phyloP scores from a whole-genome alignment of 177 flowering plant genomes.

The Vitis hybrid region DNA sequence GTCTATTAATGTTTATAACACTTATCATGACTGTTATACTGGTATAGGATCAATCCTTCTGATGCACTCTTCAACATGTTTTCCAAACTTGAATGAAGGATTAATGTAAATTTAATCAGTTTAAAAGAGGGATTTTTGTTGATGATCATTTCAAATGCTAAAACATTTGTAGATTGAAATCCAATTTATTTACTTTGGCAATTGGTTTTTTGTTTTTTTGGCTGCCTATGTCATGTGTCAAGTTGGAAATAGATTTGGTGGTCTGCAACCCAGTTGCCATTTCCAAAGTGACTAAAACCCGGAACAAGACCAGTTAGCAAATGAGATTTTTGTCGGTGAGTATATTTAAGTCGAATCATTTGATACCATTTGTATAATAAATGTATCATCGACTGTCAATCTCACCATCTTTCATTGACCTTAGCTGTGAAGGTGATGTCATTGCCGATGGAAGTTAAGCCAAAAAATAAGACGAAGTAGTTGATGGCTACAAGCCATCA shows the following conservation, averaged over 20 bases:
- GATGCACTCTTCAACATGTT: too few relatives aligned
- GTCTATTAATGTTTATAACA: too few relatives aligned
- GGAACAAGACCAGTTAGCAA: neutral
- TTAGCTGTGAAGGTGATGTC: conserved; percentile 31
- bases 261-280: conserved; percentile 6
- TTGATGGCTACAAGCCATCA: conserved; percentile 28
- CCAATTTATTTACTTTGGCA: too few relatives aligned
- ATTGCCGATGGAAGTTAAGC: conserved; percentile 30
- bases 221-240: neutral
- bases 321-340: neutral
- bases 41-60: too few relatives aligned
- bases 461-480: conserved; percentile 28
- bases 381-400: conserved; percentile 11
- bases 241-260: conserved; percentile 5
- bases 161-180: too few relatives aligned
- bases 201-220: neutral
- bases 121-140: too few relatives aligned
- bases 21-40: too few relatives aligned
- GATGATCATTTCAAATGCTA: too few relatives aligned
- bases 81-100: too few relatives aligned
- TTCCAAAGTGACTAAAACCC: neutral
- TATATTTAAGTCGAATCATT: neutral
- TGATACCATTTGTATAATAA: neutral
- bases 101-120: too few relatives aligned
- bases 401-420: conserved; percentile 28